Percentiles rank a stretch among this genome's conserved stretches.
Evolutionary conservation across 768 basidiomycete genomes (phyloP).

Genomic region (Psilocybe cubensis): DNA sequence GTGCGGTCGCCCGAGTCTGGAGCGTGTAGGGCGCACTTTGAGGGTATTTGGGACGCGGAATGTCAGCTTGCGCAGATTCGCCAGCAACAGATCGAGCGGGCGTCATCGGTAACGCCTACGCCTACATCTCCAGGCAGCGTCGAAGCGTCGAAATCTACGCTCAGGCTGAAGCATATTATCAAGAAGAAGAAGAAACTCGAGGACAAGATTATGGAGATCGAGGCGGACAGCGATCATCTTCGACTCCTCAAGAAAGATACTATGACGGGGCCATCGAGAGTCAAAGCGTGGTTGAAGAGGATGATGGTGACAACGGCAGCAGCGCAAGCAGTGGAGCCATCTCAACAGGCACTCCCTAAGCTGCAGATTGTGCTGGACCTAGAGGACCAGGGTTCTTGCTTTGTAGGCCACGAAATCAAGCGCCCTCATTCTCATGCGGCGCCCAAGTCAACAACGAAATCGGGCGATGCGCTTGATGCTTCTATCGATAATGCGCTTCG

Average conservation of each 20-base stretch:
- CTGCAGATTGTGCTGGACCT: slow-evolving; percentile 44
- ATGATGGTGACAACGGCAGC: slow-evolving; percentile 38
- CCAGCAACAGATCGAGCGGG: slow-evolving; percentile 17
- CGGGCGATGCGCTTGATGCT: slow-evolving; percentile 31
- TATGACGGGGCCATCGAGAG: slow-evolving; percentile 44
- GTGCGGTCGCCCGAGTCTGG: slow-evolving; percentile 36
- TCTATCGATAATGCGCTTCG: slow-evolving; percentile 44
- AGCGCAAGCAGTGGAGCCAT: too few species aligned
- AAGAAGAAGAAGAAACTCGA: slow-evolving; percentile 45
- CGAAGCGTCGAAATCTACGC: slow-evolving; percentile 14
- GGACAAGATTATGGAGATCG: slow-evolving; percentile 34
- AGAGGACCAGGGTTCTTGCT: slow-evolving; percentile 38
- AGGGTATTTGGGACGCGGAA: slow-evolving; percentile 30
- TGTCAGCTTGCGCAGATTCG: slow-evolving; percentile 28
- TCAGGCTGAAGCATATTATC: slow-evolving; percentile 43
- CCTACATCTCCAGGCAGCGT: neutral
- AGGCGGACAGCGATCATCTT: slow-evolving; percentile 21
- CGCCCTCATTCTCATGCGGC: neutral
- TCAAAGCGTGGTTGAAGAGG: slow-evolving; percentile 69
- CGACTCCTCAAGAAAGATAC: slow-evolving; percentile 27
- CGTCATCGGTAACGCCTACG: neutral
- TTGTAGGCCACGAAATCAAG: slow-evolving; percentile 44
- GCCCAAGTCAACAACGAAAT: slow-evolving; percentile 11
- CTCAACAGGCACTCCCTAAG: slow-evolving; percentile 35
- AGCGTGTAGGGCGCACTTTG: slow-evolving; percentile 34